A percentile compares a stretch with the other conserved stretches of the same genome.
These are phyloP conservation scores for Ustilago esculenta DNA, from an alignment of 1,284 basidiomycete species.

Conservation along the genomic window DNA sequence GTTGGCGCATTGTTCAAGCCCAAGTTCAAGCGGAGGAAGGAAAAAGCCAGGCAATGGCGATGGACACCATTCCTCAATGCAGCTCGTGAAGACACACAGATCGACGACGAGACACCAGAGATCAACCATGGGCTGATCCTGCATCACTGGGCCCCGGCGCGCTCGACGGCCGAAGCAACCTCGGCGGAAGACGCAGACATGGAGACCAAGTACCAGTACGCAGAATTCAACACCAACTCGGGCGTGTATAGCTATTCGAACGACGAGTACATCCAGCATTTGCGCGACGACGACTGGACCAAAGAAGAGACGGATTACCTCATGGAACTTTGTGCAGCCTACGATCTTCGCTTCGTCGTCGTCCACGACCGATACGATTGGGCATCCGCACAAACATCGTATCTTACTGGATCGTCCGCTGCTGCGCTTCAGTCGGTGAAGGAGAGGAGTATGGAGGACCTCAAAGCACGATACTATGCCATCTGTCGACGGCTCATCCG, in stretches of 20 bases:
- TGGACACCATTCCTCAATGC: constrained; percentile 62
- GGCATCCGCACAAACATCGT: constrained; percentile 32
- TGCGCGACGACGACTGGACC: constrained; percentile 88
- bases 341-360: constrained; percentile 89
- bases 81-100: constrained; percentile 54
- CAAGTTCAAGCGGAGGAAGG: constrained; percentile 83
- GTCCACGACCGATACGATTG: constrained; percentile 89
- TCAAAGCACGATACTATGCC: constrained; percentile 94
- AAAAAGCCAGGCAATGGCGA: constrained; percentile 67
- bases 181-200: constrained; percentile 19
- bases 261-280: constrained; percentile 85
- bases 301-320: constrained; percentile 95
- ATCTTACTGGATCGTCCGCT: constrained; percentile 4
- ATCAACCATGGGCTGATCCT: constrained; percentile 51
- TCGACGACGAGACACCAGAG: constrained; percentile 34
- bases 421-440: constrained; percentile 13
- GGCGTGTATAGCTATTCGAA: constrained; percentile 83
- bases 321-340: constrained; percentile 81
- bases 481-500: constrained; percentile 88
- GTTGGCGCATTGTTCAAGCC: constrained; percentile 73
- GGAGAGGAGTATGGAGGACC: constrained; percentile 73
- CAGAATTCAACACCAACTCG: constrained; percentile 80
- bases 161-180: background rate
- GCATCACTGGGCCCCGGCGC: constrained; percentile 57
- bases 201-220: constrained; percentile 72